Conservation (phyloP, 2,329 filamentous ascomycete species). For the Clonostachys solani region DNA sequence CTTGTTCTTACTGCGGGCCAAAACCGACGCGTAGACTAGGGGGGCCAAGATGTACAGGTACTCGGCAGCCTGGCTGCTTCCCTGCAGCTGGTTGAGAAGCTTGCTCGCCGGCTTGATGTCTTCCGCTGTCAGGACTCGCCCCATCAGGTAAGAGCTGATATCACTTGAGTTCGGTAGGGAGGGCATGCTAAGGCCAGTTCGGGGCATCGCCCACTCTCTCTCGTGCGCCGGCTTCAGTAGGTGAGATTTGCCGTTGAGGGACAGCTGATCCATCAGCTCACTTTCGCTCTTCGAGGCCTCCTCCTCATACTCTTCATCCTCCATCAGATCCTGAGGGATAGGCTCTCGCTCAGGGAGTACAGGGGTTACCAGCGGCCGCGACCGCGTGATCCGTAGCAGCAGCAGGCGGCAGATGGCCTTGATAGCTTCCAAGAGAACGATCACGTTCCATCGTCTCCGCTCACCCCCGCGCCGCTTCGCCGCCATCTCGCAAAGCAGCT, state of each 20-base stretch:
- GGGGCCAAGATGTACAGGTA: conserved; percentile 89
- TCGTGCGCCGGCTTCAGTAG: conserved; percentile 33
- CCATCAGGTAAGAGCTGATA: conserved; percentile 81
- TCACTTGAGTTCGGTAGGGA: conserved; percentile 76
- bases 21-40: conserved; percentile 77
- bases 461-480: conserved; percentile 82
- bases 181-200: conserved; percentile 82
- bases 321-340: conserved; percentile 52
- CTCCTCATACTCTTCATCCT: conserved; percentile 34
- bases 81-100: conserved; percentile 78
- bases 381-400: conserved; percentile 77
- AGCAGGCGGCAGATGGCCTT: conserved; percentile 83
- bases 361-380: conserved; percentile 76
- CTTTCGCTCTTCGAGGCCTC: conserved; percentile 31
- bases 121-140: conserved; percentile 88
- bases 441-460: conserved; percentile 76
- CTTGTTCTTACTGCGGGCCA: conserved; percentile 68
- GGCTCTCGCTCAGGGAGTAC: conserved; percentile 82
- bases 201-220: conserved; percentile 85
- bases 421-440: conserved; percentile 78
- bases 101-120: conserved; percentile 91
- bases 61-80: conserved; percentile 73
- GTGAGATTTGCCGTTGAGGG: conserved; percentile 11
- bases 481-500: conserved; percentile 96
- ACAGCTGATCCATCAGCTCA: conserved; percentile 35